Conservation (phyloP, 805 yeast genomes). For the Metschnikowia koreensis region DNA sequence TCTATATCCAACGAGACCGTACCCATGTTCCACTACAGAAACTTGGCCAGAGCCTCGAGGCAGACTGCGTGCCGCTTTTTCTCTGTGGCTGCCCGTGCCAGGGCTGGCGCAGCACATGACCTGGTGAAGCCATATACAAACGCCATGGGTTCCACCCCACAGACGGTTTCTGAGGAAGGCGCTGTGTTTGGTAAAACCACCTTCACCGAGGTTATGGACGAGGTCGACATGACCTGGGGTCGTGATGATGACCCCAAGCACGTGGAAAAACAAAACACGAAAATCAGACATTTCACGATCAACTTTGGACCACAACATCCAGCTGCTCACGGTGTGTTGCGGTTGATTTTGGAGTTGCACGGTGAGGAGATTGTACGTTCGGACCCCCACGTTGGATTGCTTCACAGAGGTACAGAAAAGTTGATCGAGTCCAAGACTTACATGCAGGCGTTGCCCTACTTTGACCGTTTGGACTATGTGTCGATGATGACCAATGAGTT, state of each 20-base stretch:
- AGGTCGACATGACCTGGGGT: slow-evolving; percentile 45
- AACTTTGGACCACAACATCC: slow-evolving; percentile 95
- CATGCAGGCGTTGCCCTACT: slow-evolving; percentile 84
- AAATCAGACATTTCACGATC: slow-evolving; percentile 83
- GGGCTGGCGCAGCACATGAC: slow-evolving; percentile 23
- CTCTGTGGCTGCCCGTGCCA: slow-evolving; percentile 18
- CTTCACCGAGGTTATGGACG: slow-evolving; percentile 44
- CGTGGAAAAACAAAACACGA: slow-evolving; percentile 43
- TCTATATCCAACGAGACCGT: neutral
- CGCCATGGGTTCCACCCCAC: slow-evolving; percentile 40
- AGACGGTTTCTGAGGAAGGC: slow-evolving; percentile 34
- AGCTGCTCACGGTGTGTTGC: slow-evolving; percentile 90
- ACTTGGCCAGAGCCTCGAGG: slow-evolving; percentile 17
- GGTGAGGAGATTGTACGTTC: slow-evolving; percentile 87
- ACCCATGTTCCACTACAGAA: slow-evolving; percentile 18
- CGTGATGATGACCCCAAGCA: slow-evolving; percentile 43
- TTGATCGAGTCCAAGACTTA: slow-evolving; percentile 83
- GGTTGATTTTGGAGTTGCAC: slow-evolving; percentile 79
- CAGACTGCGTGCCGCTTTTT: slow-evolving; percentile 16
- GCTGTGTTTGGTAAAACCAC: slow-evolving; percentile 40
- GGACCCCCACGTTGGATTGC: slow-evolving; percentile 85
- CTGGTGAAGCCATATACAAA: slow-evolving; percentile 34
- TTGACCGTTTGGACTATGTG: slow-evolving; percentile 82
- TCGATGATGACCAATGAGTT: slow-evolving; percentile 90
- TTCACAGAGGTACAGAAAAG: slow-evolving; percentile 88